phyloP scores from a whole-genome alignment of 2,329 filamentous ascomycete species.

The Gnomoniopsis sp. region DNA sequence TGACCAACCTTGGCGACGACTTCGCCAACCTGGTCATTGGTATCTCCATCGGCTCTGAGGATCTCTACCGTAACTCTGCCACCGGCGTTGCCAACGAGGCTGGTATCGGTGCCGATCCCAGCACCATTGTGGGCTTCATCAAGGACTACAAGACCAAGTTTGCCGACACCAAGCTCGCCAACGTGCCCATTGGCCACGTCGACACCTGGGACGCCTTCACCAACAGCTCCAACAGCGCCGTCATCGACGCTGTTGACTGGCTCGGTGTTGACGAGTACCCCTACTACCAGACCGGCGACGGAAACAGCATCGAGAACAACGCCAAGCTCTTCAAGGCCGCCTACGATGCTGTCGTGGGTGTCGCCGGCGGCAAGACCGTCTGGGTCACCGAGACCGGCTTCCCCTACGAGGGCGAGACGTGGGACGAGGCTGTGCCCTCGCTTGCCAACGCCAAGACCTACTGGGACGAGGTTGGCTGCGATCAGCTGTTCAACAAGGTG shows the following conservation, averaged over 20 bases:
- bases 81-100: conserved; percentile 62
- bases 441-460: conserved; percentile 67
- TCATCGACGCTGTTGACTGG: conserved; percentile 71
- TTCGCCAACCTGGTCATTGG: conserved; percentile 69
- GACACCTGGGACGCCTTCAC: conserved; percentile 84
- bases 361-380: conserved; percentile 35
- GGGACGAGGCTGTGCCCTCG: conserved; percentile 13
- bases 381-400: conserved; percentile 20
- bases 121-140: conserved; percentile 67
- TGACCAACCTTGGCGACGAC: conserved; percentile 62
- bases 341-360: conserved; percentile 55
- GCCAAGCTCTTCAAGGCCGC: conserved; percentile 67
- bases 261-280: conserved; percentile 82
- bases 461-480: conserved; percentile 77
- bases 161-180: conserved; percentile 55
- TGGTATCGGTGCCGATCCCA: conserved; percentile 60
- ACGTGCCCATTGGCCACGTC: conserved; percentile 71
- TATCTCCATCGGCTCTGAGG: conserved; percentile 84
- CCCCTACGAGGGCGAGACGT: conserved; percentile 11
- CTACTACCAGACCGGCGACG: conserved; percentile 71
- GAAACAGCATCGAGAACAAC: conserved; percentile 63
- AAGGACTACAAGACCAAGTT: conserved; percentile 62
- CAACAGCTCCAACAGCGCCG: conserved; percentile 67
- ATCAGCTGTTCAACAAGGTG: conserved; percentile 54
- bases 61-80: conserved; percentile 77